Evolutionary conservation across 2,329 filamentous ascomycete genomes (phyloP), one percentile per base, ranked within the genome.

Genomic region (Xylaria sp.): DNA sequence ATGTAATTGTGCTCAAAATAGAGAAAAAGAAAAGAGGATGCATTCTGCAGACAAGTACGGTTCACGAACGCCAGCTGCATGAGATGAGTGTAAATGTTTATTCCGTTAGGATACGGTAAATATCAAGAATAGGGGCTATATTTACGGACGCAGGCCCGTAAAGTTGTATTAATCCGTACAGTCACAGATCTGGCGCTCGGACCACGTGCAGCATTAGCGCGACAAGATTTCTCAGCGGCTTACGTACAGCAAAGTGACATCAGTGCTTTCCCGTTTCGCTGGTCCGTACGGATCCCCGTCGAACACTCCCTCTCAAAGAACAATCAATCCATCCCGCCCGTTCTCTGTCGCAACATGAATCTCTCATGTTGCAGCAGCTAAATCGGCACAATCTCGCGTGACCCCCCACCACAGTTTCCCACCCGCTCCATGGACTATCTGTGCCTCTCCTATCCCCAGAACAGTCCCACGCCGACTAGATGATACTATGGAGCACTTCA

Each of bases 401-500:
- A 50, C 44, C 30, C 10, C 23, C 44, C 16, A 8, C 44, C 18
- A 19, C 51, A 42, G 46, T 42, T 35, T 37, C 18, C 58, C 18
- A 47, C 10, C 19, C 35, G 59, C 64, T 63, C 64, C 63, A 70
- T 70, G 68, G 69, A 67, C 62, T 58, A 57, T 62, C 54, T 57
- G 59, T 63, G 52, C 19, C 54, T 60, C 57, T 16, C 39, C 16
- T 53, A 49, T 46, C 55, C n/a, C 57, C 55, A 47, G 37, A 62
- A 44, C 11, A 35, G 48, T 35, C 52, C 39, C 37, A 52, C 57
- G 39, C 60, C 60, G 59, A 65, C 48, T 67, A 64, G 18, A 72
- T 72, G 71, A 70, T 66, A 72, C 69, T 67, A 84, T 84, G 82
- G 82, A 84, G 73, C 80, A 80, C 68, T 76, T 82, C 63, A 76